These are phyloP conservation scores for Candida pini DNA, from an alignment of 805 yeast genomes.

Conservation along the genomic window DNA sequence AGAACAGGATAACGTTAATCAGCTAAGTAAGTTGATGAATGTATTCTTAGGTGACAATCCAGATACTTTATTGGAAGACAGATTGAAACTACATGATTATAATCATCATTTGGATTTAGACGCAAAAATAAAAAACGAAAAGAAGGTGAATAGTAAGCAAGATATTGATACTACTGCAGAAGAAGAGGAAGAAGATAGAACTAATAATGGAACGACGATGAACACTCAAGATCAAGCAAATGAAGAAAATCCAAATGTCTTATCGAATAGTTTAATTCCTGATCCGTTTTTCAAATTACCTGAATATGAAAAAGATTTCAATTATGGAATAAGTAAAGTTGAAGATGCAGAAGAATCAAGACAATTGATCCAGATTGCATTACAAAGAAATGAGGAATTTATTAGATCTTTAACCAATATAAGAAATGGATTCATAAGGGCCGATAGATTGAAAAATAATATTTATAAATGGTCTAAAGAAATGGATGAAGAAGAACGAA, in stretches of 20 bases:
- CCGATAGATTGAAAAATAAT: conserved; percentile 66
- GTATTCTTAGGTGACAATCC: conserved; percentile 87
- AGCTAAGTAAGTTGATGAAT: conserved; percentile 65
- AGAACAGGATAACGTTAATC: conserved; percentile 74
- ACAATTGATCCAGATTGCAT: conserved; percentile 68
- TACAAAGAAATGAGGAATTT: conserved; percentile 83
- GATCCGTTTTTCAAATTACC: conserved; percentile 72
- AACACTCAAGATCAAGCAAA: conserved; percentile 1
- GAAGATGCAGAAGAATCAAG: conserved; percentile 65
- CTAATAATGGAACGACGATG: conserved; percentile 8
- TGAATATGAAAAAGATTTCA: conserved; percentile 37
- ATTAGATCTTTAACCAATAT: conserved; percentile 71
- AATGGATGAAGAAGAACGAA: conserved; percentile 57
- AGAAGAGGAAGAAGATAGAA: conserved; percentile 19
- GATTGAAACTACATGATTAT: conserved; percentile 60
- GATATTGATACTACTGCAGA: conserved; percentile 10
- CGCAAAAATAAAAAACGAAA: conserved; percentile 13
- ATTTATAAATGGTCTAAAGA: conserved; percentile 83
- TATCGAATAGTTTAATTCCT: conserved; percentile 13
- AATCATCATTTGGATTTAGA: conserved; percentile 52
- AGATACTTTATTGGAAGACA: conserved; percentile 53
- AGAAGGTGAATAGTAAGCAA: conserved; percentile 8
- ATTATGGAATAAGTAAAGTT: conserved; percentile 41
- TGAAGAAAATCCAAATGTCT: conserved; percentile 7
- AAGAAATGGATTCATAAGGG: conserved; percentile 70